A percentile compares a stretch with the other conserved stretches of the same genome.
Conservation (phyloP, 2,329 filamentous ascomycete species). For the Ophiostoma quercus region DNA sequence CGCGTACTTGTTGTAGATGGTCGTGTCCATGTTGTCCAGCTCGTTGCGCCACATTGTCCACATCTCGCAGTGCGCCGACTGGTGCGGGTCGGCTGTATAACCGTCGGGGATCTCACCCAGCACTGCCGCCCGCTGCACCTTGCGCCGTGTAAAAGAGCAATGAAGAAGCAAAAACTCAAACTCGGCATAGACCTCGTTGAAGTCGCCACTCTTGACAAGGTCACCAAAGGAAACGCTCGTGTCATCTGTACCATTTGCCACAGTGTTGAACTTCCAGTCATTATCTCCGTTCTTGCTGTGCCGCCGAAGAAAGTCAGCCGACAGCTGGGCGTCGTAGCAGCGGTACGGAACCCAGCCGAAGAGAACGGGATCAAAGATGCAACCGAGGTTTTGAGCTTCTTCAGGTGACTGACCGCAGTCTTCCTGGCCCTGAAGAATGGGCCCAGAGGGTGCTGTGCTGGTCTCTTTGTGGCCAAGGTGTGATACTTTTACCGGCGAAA, state of each 20-base stretch:
- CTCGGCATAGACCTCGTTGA: constrained; percentile 17
- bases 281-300: constrained; percentile 14
- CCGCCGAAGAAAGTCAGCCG: not conserved
- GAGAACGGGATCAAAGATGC: constrained; percentile 22
- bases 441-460: not conserved
- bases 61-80: constrained; percentile 24
- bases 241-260: not conserved
- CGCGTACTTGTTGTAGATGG: constrained; percentile 22
- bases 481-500: not conserved
- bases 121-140: constrained; percentile 17
- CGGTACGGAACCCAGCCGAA: constrained; percentile 21
- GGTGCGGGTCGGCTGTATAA: constrained; percentile 21
- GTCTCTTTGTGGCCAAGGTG: not conserved
- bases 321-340: constrained; percentile 21
- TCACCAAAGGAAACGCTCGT: not conserved
- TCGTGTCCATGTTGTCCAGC: constrained; percentile 11
- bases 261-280: constrained; percentile 2
- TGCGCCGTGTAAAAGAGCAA: constrained; percentile 21
- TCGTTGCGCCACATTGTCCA: constrained; percentile 13
- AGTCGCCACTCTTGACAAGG: constrained; percentile 18
- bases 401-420: constrained; percentile 18
- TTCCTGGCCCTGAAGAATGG: not conserved
- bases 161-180: constrained; percentile 18
- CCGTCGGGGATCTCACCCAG: constrained; percentile 21
- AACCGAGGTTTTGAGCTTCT: constrained; percentile 9